Evolutionary conservation across 306 rosid species (phyloP).

Genomic region (Rosa rugosa): DNA sequence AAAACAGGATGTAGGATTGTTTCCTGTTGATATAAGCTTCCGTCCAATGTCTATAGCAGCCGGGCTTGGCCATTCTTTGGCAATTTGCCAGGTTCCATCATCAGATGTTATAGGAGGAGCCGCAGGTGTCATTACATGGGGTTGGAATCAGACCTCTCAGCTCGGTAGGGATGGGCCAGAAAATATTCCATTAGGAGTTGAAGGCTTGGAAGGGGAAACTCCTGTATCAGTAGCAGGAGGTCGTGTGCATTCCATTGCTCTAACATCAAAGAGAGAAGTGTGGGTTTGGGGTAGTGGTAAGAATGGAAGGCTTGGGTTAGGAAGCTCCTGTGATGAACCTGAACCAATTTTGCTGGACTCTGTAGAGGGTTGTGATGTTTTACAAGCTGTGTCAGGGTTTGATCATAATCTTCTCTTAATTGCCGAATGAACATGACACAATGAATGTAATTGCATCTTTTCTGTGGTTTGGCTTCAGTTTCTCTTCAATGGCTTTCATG

Average conservation of each 20-base stretch:
- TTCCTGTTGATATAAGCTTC: conserved; percentile 57
- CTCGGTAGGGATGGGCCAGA: conserved; percentile 76
- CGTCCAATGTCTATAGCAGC: conserved; percentile 60
- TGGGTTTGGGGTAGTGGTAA: conserved; percentile 94
- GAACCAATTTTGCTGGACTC: conserved; percentile 64
- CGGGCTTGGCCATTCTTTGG: conserved; percentile 93
- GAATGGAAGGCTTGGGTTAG: conserved; percentile 84
- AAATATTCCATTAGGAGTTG: conserved; percentile 48
- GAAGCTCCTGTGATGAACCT: conserved; percentile 64
- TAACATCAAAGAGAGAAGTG: conserved; percentile 63
- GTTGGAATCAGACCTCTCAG: conserved; percentile 83
- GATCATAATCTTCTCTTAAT: conserved; percentile 80
- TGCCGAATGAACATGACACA: conserved; percentile 38
- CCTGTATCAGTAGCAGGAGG: conserved; percentile 72
- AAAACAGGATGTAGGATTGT: conserved; percentile 58
- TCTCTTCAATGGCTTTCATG: neutral
- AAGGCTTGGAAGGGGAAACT: conserved; percentile 57
- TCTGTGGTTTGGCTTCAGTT: neutral
- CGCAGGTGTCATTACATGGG: conserved; percentile 69
- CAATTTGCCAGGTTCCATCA: conserved; percentile 55
- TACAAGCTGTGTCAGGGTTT: conserved; percentile 82
- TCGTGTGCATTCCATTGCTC: conserved; percentile 81
- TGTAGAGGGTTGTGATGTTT: conserved; percentile 62
- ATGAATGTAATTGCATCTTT: neutral
- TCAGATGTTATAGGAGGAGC: conserved; percentile 32